Evolutionary conservation across 2,329 filamentous ascomycete genomes (phyloP).

Genomic region (Calonectria pteridis): DNA sequence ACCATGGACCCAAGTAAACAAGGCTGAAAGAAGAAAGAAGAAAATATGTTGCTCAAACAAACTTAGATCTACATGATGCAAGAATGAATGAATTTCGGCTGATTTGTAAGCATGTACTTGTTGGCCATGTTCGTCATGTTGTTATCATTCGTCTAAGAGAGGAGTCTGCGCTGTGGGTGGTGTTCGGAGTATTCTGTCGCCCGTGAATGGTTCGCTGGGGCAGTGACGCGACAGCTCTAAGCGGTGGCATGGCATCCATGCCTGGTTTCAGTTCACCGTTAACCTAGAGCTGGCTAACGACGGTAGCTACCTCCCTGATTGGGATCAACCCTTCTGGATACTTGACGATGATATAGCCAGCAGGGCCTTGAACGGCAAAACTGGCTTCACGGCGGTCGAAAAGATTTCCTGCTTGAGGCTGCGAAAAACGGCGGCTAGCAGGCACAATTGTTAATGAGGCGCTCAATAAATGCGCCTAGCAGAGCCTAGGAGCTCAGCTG

Average conservation of each 20-base stretch:
- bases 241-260: conserved; percentile 30
- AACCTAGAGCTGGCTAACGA: background rate
- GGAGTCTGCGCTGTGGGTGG: background rate
- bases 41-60: background rate
- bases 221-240: conserved; percentile 35
- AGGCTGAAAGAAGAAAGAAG: background rate
- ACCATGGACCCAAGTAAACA: background rate
- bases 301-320: conserved; percentile 6
- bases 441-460: background rate
- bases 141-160: background rate
- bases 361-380: background rate
- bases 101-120: background rate
- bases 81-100: background rate
- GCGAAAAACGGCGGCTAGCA: background rate
- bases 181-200: background rate
- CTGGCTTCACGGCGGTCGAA: background rate
- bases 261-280: conserved; percentile 16
- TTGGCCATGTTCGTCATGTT: background rate
- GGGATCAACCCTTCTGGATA: background rate
- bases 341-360: background rate
- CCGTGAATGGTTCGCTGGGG: conserved; percentile 23
- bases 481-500: conserved; percentile 24
- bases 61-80: background rate
- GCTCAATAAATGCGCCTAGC: conserved; percentile 1
- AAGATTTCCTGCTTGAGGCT: background rate